Base-by-base conservation (phyloP, 2,329 filamentous ascomycete genomes). In the Paramyrothecium roridum region DNA sequence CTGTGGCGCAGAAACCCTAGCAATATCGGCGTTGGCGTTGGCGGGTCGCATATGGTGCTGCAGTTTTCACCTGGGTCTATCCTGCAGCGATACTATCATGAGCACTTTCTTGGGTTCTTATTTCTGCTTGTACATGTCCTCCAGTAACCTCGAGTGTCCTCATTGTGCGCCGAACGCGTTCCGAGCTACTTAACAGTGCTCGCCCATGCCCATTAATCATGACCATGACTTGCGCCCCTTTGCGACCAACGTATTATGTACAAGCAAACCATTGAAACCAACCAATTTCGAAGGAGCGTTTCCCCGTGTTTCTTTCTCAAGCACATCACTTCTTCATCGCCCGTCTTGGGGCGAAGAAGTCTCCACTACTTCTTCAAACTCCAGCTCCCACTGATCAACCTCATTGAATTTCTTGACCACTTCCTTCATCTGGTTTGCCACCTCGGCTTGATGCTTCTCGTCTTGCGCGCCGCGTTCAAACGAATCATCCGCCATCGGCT, bases 381-480 rank as follows among this genome's bases (percentile, higher is more conserved):
- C 83, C 57, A 89, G 71, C 70, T 86, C 78, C 85, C 85, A 89
- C 70, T 80, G 76, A 67, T 89, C 86, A 45, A 89, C 86, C 70
- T 89, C 86, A 67, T 82, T 78, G 63, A 89, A 89, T 70, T 88
- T 88, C 66, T 75, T 79, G 11, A 76, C 76, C 45, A 84, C 82
- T 51, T 78, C 74, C 69, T 82, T 82, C 57, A 89, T 73, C 74
- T 86, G 84, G 46, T 80, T 70, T 22, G 79, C 73, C 50, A 79
- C 66, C 8, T 73, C 67, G 66, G 64, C 74, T 43, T 61, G 70
- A 61, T 64, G 70, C 63, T 60, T 73, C 71, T 64, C 68, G 51
- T 69, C 57, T 4, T 30, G 26, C 40, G 56, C 59, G 30, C 53
- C 67, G 13, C 58, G 59, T 17, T 71, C 74, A 62, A 78, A 74